Evolutionary conservation across 495 filamentous ascomycete species (phyloP), one percentile per base, ranked within the genome.

Genomic region (Hyphodiscus hymeniophilus): DNA sequence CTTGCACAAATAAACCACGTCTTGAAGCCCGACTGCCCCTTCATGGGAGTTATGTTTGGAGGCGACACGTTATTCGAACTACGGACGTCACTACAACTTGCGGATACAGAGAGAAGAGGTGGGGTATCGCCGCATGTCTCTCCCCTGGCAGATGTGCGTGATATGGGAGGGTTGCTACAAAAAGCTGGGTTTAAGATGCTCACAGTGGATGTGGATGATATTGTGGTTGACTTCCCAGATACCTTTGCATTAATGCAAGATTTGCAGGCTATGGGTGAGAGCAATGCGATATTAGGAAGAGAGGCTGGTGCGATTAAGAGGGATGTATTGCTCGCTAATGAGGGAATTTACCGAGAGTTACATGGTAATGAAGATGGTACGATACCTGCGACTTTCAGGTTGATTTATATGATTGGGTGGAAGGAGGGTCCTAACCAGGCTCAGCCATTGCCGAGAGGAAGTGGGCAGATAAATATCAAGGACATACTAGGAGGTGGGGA

Each of bases 381-480:
- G 42, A 68, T 94, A 47, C 90, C 90, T 2, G 90, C 90, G 7
- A 96, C 89, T n/a, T 96, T 91, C 61, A 74, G 87, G 47, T 71
- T 92, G 51, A 94, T 95, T 45, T 92, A 87, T 61, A 91, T 97
- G 89, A 97, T 99, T 68, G 94, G 94, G 15, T 99, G 94, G 94
- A 94, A 91, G 64, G 86, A 91, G 56, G 82, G 84, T 0, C 71
- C 74, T 22, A 74, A 81, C 40, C 90, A 96, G 67, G 65, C 77
- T 36, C 68, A 89, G 67, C 90, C 94, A 24, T 65, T 96, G 53
- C 63, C 76, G 50, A 76, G 94, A 50, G 94, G 94, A 1, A 95
- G 77, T 54, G 90, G 86, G 11, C 70, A 91, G 60, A 61, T 91
- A 17, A 89, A 78, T 64, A 66, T 96, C 41, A 89, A 89, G 63